Conservation (phyloP, 2,329 filamentous ascomycete species). For the Fusarium nisikadoi region DNA sequence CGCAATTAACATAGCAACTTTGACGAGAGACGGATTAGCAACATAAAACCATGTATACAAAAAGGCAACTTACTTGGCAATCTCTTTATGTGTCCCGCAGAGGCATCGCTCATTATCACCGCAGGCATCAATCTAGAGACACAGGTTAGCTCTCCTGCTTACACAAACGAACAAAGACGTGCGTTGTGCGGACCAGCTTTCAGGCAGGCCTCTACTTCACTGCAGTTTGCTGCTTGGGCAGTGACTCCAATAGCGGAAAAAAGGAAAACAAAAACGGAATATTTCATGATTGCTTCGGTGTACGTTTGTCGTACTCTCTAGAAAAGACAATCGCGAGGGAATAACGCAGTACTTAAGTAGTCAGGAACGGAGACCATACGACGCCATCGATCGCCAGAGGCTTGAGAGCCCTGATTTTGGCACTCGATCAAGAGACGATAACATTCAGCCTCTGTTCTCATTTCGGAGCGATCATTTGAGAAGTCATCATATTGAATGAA, state of each 20-base stretch:
- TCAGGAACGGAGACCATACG: background rate
- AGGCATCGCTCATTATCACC: constrained; percentile 4
- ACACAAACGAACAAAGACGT: rapidly evolving
- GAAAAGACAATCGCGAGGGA: rapidly evolving
- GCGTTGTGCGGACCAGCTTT: constrained; percentile 13
- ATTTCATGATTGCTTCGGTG: background rate
- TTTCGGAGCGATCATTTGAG: background rate
- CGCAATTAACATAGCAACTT: constrained; percentile 19
- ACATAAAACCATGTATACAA: rapidly evolving
- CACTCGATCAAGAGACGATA: background rate
- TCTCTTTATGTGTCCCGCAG: constrained; percentile 26
- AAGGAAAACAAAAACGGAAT: background rate
- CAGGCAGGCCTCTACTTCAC: constrained; percentile 6
- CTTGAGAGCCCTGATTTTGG: background rate
- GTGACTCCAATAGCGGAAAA: background rate
- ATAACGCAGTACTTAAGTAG: background rate
- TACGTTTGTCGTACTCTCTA: rapidly evolving
- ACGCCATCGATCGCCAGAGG: background rate
- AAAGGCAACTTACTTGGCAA: background rate
- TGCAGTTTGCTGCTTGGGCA: constrained; percentile 12
- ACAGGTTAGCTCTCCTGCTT: background rate
- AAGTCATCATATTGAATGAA: background rate
- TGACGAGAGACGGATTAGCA: background rate
- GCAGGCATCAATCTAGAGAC: background rate
- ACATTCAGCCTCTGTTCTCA: background rate